Conservation (phyloP, 805 yeast genomes). For the Lipomyces sp. region DNA sequence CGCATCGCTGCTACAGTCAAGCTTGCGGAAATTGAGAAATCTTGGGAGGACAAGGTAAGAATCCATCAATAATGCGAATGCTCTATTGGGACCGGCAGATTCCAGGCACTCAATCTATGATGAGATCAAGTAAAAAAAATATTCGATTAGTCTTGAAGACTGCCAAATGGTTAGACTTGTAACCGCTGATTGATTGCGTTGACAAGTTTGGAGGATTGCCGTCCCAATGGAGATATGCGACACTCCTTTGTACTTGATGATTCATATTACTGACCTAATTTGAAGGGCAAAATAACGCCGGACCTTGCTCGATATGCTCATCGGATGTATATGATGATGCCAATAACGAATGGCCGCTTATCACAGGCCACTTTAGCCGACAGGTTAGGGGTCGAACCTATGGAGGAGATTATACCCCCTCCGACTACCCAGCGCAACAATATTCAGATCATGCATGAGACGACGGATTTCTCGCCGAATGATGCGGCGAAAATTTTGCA, state of each 20-base stretch:
- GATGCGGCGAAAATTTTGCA: constrained; percentile 88
- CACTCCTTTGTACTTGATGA: not conserved
- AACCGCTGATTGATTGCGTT: not conserved
- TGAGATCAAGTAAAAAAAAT: constrained; percentile 51
- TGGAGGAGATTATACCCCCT: constrained; percentile 41
- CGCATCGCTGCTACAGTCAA: constrained; percentile 87
- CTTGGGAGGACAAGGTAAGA: constrained; percentile 67
- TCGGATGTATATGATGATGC: constrained; percentile 80
- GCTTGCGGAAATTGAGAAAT: constrained; percentile 66
- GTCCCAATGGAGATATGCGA: not conserved
- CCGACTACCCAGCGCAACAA: constrained; percentile 84
- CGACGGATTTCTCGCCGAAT: constrained; percentile 92
- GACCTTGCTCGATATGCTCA: constrained; percentile 65
- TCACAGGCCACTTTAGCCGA: constrained; percentile 7
- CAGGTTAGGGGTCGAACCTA: constrained; percentile 14
- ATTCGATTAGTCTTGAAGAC: constrained; percentile 86
- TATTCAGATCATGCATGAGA: constrained; percentile 93
- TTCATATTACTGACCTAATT: not conserved
- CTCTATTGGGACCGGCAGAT: not conserved
- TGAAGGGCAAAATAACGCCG: constrained; percentile 54
- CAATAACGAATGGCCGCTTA: constrained; percentile 55
- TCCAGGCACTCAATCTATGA: constrained; percentile 44
- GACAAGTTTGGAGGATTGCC: not conserved
- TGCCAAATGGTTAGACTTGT: constrained; percentile 56
- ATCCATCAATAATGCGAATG: constrained; percentile 19